phyloP scores from a whole-genome alignment of 805 yeast genomes.

The Yarrowia divulgata region DNA sequence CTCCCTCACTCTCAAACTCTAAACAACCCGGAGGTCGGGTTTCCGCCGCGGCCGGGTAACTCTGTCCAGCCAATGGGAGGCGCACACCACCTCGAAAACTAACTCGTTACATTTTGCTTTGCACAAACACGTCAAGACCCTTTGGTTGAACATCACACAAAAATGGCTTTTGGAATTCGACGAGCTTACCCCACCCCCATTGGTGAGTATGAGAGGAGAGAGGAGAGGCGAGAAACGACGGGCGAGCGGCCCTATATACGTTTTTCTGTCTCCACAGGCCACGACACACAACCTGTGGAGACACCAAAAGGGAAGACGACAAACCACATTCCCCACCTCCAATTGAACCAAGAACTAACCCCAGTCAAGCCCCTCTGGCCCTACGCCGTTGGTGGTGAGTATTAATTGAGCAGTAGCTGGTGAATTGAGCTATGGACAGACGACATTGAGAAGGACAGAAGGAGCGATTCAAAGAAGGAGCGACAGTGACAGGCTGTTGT shows the following conservation, averaged over 20 bases:
- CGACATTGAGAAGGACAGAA: background rate
- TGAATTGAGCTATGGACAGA: background rate
- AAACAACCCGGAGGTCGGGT: background rate
- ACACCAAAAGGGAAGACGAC: background rate
- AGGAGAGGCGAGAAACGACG: too few species aligned
- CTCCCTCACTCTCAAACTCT: background rate
- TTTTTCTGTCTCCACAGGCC: too few species aligned
- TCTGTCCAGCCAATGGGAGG: conserved; percentile 38
- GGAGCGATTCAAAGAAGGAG: background rate
- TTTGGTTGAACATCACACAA: conserved; percentile 38
- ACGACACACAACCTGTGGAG: background rate
- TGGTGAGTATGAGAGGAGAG: conserved; percentile 43
- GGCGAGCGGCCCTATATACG: too few species aligned
- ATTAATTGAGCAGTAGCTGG: conserved; percentile 34
- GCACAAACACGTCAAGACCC: conserved; percentile 38
- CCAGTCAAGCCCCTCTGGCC: conserved; percentile 83
- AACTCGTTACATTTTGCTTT: conserved; percentile 35
- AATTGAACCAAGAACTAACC: conserved; percentile 26
- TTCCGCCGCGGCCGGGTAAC: conserved; percentile 33
- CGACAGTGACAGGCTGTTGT: background rate
- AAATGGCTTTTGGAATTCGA: conserved; percentile 39
- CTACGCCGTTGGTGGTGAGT: conserved; percentile 81
- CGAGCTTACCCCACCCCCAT: conserved; percentile 47
- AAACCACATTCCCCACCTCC: background rate
- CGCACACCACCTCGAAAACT: conserved; percentile 32